These are phyloP conservation scores for Fusarium fujikuroi DNA, from an alignment of 2,329 filamentous ascomycete species.

Conservation along the genomic window DNA sequence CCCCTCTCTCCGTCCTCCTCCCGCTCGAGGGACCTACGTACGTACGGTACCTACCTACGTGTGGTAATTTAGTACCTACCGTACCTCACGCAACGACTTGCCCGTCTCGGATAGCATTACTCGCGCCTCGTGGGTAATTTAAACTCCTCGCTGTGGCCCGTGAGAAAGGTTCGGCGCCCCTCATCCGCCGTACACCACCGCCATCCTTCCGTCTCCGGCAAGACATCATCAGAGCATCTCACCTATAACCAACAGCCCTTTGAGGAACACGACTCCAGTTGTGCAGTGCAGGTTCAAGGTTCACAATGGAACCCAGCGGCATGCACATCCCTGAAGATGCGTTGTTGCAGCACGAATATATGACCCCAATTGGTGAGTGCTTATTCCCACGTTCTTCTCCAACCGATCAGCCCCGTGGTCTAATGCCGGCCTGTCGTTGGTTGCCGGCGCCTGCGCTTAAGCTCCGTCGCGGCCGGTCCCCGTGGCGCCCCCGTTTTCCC, in stretches of 20 bases:
- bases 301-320: constrained; percentile 53
- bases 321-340: constrained; percentile 60
- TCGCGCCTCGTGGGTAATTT: constrained; percentile 20
- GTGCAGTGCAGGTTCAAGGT: constrained; percentile 20
- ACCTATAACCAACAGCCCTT: constrained; percentile 18
- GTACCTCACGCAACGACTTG: constrained; percentile 43
- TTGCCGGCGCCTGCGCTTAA: constrained; percentile 45
- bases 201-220: constrained; percentile 25
- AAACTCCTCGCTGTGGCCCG: constrained; percentile 15
- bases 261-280: constrained; percentile 36
- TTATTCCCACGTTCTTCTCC: constrained; percentile 46
- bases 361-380: constrained; percentile 67
- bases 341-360: constrained; percentile 56
- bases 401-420: constrained; percentile 61
- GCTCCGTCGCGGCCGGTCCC: constrained; percentile 41
- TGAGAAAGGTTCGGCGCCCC: constrained; percentile 25
- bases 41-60: not conserved
- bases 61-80: not conserved
- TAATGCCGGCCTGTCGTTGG: constrained; percentile 59
- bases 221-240: constrained; percentile 28
- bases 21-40: constrained; percentile 17
- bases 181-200: constrained; percentile 23
- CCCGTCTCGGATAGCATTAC: constrained; percentile 41
- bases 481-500: constrained; percentile 41
- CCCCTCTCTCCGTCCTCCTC: constrained; percentile 36